Evolutionary conservation across 495 filamentous ascomycete species (phyloP), one percentile per base, ranked within the genome.

Genomic region (Viridothelium virens): DNA sequence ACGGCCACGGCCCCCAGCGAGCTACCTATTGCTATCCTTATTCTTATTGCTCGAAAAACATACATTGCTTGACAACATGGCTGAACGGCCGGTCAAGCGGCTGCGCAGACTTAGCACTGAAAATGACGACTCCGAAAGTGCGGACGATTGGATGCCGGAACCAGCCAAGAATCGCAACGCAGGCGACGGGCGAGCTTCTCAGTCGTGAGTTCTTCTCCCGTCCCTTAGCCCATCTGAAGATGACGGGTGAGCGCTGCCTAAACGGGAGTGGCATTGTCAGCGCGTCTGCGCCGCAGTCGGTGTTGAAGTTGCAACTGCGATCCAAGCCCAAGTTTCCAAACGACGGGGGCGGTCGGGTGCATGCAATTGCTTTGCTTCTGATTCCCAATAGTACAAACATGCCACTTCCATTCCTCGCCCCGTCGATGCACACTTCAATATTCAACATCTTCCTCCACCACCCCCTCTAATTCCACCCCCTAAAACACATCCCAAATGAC

Each of bases 91-190:
- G 59, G 75, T 69, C 63, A 80, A 82, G 76, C 78, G 79, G 66
- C 67, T 72, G 61, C 71, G 77, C 61, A 73, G 77, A 56, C 74
- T 79, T 48, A 81, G 78, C 73, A 77, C 76, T 39, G 79, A 81
- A 46, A 75, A 77, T 64, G 78, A 80, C 62, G 75, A 76, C 50
- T 70, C 64, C 59, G 73, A 76, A 41, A 74, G 73, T 38, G 68
- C 70, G 14, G 70, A 74, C 66, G 74, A 79, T 66, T 77, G 74
- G 77, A 68, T 65, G 50, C 46, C 56, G 12, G 61, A 36, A 44
- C 53, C 47, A 65, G 63, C 64, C 48, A 50, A 38, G 41, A 44
- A 38, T 25, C 53, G 53, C 53, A 59, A 6, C 36, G 7, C 36
- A 6, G 14, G 31, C 53, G 53, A 36, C 18, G 44, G 47, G 18